Base-by-base conservation (phyloP, 495 filamentous ascomycete species). In the Neurospora africana region DNA sequence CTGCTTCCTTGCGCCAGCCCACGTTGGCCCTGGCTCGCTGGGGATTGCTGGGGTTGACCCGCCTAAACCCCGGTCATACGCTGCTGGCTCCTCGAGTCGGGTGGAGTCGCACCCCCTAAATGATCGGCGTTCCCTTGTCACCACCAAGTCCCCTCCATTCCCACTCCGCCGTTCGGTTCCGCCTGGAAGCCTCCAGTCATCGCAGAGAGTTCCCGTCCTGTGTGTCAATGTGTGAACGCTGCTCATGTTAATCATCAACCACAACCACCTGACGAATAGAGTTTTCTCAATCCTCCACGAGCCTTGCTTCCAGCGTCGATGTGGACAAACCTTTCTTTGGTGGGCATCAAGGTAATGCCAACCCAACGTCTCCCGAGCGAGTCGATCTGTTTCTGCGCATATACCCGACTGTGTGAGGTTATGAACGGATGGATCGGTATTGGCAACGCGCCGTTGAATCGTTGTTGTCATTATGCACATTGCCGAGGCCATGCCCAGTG, bases 201-300 rank as follows among this genome's bases (percentile, higher is more conserved):
- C 72, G 30, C 44, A 69, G 41, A 43, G 21, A 5, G 36, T 36
- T 36, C 36, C 36, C 36, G 27, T 68, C 70, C 21, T 47, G 68
- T 39, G 35, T 68, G 23, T 33, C 53, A 33, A 3, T 61, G 47
- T 58, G 11, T 61, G 53, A 61, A 61, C 27, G 53, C 53, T 61
- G 53, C 5, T 71, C 36, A 8, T 65, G 69, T 44, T 41, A 71
- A 44, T 39, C 70, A 68, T 72, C 76, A 81, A 78, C 53, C 53
- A 61, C 53, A 33, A 61, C 15, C 13, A 61, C 53, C 27, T 61
- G 53, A 19, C 83, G 82, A 85, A 85, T 85, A 72, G 76, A 78
- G 82, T 73, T 73, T 69, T 78, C 75, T 77, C 69, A 76, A 78
- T 53, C 71, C 75, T 69, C 81, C 83, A 84, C 83, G 83, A 78